Evolutionary conservation across 2,329 filamentous ascomycete genomes (phyloP).

Genomic region (Nigrograna mackinnonii): DNA sequence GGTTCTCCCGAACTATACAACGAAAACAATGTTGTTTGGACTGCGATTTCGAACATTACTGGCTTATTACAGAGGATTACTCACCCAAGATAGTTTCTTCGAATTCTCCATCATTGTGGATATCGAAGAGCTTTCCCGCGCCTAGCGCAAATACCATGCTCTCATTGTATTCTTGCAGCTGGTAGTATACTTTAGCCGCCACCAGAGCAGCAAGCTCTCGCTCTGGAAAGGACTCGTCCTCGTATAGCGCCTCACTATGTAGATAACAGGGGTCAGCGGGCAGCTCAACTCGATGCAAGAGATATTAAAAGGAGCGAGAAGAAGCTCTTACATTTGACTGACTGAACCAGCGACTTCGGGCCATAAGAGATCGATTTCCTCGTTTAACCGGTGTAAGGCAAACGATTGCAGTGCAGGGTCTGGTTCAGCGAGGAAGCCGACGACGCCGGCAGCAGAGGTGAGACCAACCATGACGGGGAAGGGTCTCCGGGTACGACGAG

Average conservation of each 20-base stretch:
- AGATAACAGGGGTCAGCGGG: slow-evolving; percentile 26
- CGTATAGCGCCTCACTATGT: slow-evolving; percentile 88
- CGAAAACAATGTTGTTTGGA: too few species aligned
- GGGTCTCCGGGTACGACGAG: slow-evolving; percentile 8
- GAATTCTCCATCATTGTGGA: slow-evolving; percentile 89
- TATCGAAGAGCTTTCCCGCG: slow-evolving; percentile 91
- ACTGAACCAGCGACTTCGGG: slow-evolving; percentile 93
- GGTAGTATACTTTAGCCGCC: slow-evolving; percentile 97
- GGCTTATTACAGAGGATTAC: slow-evolving; percentile 23
- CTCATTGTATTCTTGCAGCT: slow-evolving; percentile 98
- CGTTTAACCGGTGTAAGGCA: slow-evolving; percentile 91
- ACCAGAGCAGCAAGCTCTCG: slow-evolving; percentile 93
- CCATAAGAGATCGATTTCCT: slow-evolving; percentile 96
- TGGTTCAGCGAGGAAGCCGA: slow-evolving; percentile 94
- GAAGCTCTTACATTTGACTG: slow-evolving; percentile 80
- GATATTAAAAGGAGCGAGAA: background rate
- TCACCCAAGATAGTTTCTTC: slow-evolving; percentile 95
- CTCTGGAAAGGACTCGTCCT: slow-evolving; percentile 93
- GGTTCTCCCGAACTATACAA: too few species aligned
- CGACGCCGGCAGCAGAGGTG: slow-evolving; percentile 89
- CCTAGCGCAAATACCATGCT: slow-evolving; percentile 98
- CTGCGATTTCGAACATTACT: too few species aligned
- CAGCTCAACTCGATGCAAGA: slow-evolving; percentile 1
- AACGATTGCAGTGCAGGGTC: slow-evolving; percentile 94
- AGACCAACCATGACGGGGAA: slow-evolving; percentile 76